phyloP scores from a whole-genome alignment of 768 basidiomycete genomes.

The Termitomyces sp. region DNA sequence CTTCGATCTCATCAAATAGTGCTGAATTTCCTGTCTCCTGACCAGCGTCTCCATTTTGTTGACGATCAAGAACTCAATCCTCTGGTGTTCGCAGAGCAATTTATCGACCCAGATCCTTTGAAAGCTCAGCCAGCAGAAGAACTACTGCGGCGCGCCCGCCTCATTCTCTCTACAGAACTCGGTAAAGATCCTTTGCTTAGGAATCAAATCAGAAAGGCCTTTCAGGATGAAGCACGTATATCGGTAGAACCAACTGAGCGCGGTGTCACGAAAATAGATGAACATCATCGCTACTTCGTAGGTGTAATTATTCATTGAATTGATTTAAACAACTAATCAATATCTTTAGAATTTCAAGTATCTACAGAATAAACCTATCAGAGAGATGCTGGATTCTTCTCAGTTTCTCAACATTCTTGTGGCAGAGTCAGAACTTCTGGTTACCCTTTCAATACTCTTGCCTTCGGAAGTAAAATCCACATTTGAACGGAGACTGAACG shows the following conservation, averaged over 20 bases:
- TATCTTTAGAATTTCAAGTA: conserved; percentile 87
- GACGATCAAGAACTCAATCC: conserved; percentile 84
- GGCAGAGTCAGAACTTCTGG: conserved; percentile 86
- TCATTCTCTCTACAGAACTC: conserved; percentile 86
- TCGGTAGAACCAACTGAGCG: conserved; percentile 85
- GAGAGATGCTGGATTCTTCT: conserved; percentile 60
- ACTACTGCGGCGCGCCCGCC: conserved; percentile 65
- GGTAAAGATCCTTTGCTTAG: conserved; percentile 90
- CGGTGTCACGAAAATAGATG: conserved; percentile 72
- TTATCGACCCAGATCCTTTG: conserved; percentile 60
- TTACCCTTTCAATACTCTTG: conserved; percentile 69
- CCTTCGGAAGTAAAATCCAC: conserved; percentile 55
- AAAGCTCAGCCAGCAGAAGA: conserved; percentile 61
- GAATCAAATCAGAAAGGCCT: conserved; percentile 68
- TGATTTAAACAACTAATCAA: conserved; percentile 1
- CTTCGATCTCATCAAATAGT: conserved; percentile 79
- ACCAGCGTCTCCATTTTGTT: conserved; percentile 54
- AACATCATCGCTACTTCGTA: conserved; percentile 69
- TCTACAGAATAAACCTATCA: conserved; percentile 70
- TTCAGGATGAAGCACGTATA: conserved; percentile 70
- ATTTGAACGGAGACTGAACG: conserved; percentile 71
- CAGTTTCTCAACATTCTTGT: conserved; percentile 89
- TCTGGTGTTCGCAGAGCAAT: conserved; percentile 80
- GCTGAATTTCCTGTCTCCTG: conserved; percentile 66
- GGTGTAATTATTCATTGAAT: conserved; percentile 17